Percentiles rank a stretch among this genome's conserved stretches.
Evolutionary conservation across 129 eudicot genomes (phyloP).

Genomic region (Erigeron canadensis): DNA sequence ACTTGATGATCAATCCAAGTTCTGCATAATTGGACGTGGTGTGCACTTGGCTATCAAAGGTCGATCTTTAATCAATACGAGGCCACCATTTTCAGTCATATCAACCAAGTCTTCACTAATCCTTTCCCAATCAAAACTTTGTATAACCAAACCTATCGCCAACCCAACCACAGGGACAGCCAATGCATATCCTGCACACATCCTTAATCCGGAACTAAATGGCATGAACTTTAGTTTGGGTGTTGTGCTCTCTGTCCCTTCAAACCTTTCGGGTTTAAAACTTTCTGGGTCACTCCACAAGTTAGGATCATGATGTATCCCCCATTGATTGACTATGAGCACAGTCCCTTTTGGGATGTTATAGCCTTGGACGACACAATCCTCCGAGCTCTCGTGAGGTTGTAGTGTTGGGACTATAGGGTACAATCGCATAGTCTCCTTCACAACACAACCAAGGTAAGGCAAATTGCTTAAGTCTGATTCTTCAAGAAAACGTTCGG

Average conservation of each 20-base stretch:
- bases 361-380: constrained; percentile 48
- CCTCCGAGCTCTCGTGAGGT: constrained; percentile 43
- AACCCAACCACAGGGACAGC: constrained; percentile 29
- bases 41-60: constrained; percentile 38
- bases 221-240: constrained; percentile 50
- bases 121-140: constrained; percentile 30
- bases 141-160: constrained; percentile 20
- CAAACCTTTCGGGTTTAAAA: constrained; percentile 52
- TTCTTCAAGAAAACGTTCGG: constrained; percentile 34
- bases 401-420: constrained; percentile 33
- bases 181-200: constrained; percentile 17
- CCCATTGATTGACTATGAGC: constrained; percentile 48
- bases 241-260: constrained; percentile 28
- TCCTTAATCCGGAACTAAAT: constrained; percentile 32
- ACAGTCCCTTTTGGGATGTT: constrained; percentile 47
- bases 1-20: constrained; percentile 15
- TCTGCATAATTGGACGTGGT: constrained; percentile 22
- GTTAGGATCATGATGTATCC: constrained; percentile 45
- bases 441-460: constrained; percentile 38
- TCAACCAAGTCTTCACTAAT: constrained; percentile 41
- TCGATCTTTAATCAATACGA: constrained; percentile 31
- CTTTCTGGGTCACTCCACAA: constrained; percentile 42
- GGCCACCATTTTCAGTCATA: constrained; percentile 39
- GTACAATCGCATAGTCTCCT: constrained; percentile 42
- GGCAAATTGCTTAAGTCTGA: constrained; percentile 38